These are phyloP conservation scores for Lophium mytilinum DNA, from an alignment of 495 filamentous ascomycete species.

Conservation along the genomic window DNA sequence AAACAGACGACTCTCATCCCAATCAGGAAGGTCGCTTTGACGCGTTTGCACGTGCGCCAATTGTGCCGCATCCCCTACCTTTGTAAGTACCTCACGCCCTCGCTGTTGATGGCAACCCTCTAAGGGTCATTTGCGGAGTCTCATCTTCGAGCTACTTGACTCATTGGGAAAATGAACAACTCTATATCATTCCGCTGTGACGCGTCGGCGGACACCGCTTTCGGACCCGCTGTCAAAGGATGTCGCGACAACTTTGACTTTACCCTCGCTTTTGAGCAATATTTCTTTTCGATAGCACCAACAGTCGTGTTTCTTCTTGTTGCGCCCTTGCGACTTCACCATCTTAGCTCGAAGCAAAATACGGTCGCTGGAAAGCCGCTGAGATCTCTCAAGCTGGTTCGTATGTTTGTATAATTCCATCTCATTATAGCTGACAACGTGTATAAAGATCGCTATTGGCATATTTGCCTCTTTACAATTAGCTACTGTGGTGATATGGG, in stretches of 20 bases:
- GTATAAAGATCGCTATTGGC: neutral
- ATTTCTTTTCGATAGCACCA: constrained; percentile 49
- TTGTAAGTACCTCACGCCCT: no score
- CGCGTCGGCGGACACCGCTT: neutral
- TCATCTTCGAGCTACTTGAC: no score
- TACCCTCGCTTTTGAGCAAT: constrained; percentile 29
- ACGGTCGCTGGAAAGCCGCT: neutral
- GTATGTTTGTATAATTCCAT: neutral
- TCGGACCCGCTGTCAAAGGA: neutral
- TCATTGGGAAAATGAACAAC: no score
- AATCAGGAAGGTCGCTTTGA: no score
- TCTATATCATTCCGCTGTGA: no score
- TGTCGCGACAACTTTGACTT: constrained; percentile 30
- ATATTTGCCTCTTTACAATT: constrained; percentile 26
- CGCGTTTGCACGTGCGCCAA: no score
- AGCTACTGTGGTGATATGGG: constrained; percentile 4
- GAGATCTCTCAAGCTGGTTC: neutral
- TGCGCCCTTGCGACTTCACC: neutral
- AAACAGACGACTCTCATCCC: no score
- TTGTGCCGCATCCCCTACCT: no score
- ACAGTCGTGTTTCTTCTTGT: neutral
- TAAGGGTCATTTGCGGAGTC: no score
- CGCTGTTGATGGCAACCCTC: no score
- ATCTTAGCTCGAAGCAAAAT: neutral
- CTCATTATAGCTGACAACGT: neutral